Evolutionary conservation across 73 alveolate species (phyloP).

Genomic region (Tetrahymena thermophila): DNA sequence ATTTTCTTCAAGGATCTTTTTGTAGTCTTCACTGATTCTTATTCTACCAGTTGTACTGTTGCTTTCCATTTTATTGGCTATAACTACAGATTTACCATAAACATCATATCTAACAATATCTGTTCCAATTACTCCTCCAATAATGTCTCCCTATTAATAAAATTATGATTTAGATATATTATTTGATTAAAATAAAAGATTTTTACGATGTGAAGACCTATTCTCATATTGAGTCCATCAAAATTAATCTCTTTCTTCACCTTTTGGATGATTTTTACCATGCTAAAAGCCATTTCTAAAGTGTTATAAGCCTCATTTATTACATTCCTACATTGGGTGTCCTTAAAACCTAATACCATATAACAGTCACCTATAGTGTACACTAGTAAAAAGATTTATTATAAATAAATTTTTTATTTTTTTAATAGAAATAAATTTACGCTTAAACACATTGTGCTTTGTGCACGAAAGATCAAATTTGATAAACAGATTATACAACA

Average conservation of each 20-base stretch:
- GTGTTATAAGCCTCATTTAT: constrained; percentile 16
- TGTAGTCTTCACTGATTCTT: constrained; percentile 6
- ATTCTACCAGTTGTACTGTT: constrained; percentile 23
- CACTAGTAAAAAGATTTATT: neutral
- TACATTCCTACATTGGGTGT: constrained; percentile 8
- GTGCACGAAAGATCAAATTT: constrained; percentile 33
- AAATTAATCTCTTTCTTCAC: constrained; percentile 39
- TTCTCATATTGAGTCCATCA: constrained; percentile 43
- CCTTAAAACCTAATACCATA: constrained; percentile 35
- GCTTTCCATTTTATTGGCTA: constrained; percentile 41
- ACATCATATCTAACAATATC: constrained; percentile 40
- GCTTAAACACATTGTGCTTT: constrained; percentile 29
- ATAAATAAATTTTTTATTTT: too few relatives aligned
- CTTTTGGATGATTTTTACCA: constrained; percentile 23
- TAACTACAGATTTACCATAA: constrained; percentile 32
- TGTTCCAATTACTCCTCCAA: constrained; percentile 43
- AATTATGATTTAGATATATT: neutral
- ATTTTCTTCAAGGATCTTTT: neutral
- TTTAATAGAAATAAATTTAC: neutral
- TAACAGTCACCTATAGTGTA: constrained; percentile 46
- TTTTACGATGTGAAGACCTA: constrained; percentile 27
- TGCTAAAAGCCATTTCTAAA: constrained; percentile 35
- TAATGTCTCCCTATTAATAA: constrained; percentile 3
- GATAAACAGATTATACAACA: constrained; percentile 19
- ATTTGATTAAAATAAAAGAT: too few relatives aligned